Base-by-base conservation (phyloP, 306 rosid genomes). In the Pyrus bretschneideri region DNA sequence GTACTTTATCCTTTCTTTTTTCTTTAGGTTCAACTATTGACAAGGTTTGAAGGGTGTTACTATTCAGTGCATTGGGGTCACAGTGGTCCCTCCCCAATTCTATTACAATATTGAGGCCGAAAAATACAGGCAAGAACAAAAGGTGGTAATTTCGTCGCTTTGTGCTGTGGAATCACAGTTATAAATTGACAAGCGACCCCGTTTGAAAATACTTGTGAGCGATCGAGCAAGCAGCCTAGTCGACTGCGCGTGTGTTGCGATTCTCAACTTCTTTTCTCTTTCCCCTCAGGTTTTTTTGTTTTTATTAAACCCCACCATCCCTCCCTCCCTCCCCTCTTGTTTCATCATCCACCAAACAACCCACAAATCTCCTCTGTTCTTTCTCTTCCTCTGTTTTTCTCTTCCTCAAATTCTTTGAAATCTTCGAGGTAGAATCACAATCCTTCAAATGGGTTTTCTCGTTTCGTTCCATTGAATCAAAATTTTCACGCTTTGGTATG, bases 101-200 rank as follows among this genome's bases (percentile, higher is more conserved):
- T 3, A n/a, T n/a, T n/a, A n/a, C n/a, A 67, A 87, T 78, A 74
- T 69, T 69, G 80, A 70, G 73, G 83, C 81, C 57, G 75, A 83
- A 81, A 93, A 88, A 94, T 85, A 86, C 90, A 83, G 80, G 76
- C 45, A 29, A 70, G 82, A 78, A 13, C 55, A 68, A 68, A 73
- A 63, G 42, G 85, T 70, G 87, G 77, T 78, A 58, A 81, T 86
- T 86, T 86, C 88, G 88, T 88, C 89, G 76, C 23, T 70, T 89
- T 83, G 83, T 85, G 85, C 81, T 74, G 65, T 69, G 80, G 70
- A 86, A 67, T 51, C 81, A 69, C 23, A 66, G 81, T 89, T 86
- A 79, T 84, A 82, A 86, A 88, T 87, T 82, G 88, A 83, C 84
- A 75, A 49, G 70, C 74, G 70, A 66, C 18, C 70, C 51, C 51